Evolutionary conservation across 768 basidiomycete species (phyloP), one percentile per base, ranked within the genome.

Genomic region (Daedaleopsis sinensis): DNA sequence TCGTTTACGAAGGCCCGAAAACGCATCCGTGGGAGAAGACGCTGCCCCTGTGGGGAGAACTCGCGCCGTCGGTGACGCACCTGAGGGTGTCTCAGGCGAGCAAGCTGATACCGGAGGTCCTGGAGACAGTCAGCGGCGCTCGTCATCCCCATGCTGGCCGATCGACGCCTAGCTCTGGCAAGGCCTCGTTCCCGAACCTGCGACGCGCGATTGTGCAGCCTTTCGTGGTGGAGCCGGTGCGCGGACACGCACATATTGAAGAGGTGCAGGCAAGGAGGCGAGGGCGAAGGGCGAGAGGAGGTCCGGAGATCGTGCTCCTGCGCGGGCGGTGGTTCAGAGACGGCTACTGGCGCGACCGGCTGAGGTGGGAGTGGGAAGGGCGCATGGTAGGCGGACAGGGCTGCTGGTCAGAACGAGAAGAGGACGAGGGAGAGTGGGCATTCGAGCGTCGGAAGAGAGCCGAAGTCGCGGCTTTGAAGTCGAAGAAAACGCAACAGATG

Each of bases 351-450:
- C n/a, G 46, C 43, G 61, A 62, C 44, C 49, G 55, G 32, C 50
- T 61, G 15, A 42, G 61, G 15, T 62, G 61, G 56, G 52, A 56
- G 27, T 58, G 52, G 61, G 56, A 57, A 36, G 61, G 47, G 35
- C 21, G 56, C 19, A 53, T 57, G 47, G 10, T 57, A 3, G 56
- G 52, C 13, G 47, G 24, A 32, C 27, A 24, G 5, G 60, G 57
- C 9, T 57, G 55, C 24, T 57, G 57, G 56, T 44, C 35, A 12
- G 56, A 53, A 36, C 56, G 47, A 32, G 61, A 58, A 24, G 55
- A 52, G 7, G 60, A 61, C 55, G 56, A 62, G 18, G 57, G 53
- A 3, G 53, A 58, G 39, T 58, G 57, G 62, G 37, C 52, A 11
- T 44, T 50, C 43, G 62, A 63, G 57, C 49, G 57, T 37, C 53